Evolutionary conservation across 768 basidiomycete species (phyloP).

Genomic region (Agaricus blazei): DNA sequence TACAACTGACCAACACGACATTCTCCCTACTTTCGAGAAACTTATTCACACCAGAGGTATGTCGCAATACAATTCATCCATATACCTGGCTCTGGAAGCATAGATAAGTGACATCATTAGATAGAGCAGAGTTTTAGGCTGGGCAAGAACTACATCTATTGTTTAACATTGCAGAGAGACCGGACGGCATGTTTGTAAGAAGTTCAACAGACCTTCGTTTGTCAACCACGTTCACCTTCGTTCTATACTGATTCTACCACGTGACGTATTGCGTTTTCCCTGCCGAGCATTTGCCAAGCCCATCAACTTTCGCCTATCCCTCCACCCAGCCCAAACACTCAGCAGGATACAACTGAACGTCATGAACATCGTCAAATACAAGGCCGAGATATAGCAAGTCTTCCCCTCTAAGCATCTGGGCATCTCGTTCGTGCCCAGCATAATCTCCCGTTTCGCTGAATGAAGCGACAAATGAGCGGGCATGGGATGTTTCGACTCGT

Average conservation of each 20-base stretch:
- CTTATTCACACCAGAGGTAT: background rate
- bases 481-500: conserved; percentile 28
- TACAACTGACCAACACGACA: background rate
- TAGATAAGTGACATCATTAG: no score
- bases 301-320: conserved; percentile 34
- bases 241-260: background rate
- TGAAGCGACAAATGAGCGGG: background rate
- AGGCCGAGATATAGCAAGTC: conserved; percentile 53
- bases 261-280: background rate
- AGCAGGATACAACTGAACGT: conserved; percentile 41
- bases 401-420: conserved; percentile 53
- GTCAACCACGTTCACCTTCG: background rate
- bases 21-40: background rate
- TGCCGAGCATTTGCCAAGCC: background rate
- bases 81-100: no score
- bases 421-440: conserved; percentile 6
- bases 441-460: background rate
- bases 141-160: no score
- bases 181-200: background rate
- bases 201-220: background rate
- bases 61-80: background rate
- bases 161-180: background rate
- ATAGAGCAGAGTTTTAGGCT: background rate
- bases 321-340: conserved; percentile 46
- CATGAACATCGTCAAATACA: conserved; percentile 47